Base-by-base conservation (phyloP, 805 yeast species). In the Yamadazyma olivae region DNA sequence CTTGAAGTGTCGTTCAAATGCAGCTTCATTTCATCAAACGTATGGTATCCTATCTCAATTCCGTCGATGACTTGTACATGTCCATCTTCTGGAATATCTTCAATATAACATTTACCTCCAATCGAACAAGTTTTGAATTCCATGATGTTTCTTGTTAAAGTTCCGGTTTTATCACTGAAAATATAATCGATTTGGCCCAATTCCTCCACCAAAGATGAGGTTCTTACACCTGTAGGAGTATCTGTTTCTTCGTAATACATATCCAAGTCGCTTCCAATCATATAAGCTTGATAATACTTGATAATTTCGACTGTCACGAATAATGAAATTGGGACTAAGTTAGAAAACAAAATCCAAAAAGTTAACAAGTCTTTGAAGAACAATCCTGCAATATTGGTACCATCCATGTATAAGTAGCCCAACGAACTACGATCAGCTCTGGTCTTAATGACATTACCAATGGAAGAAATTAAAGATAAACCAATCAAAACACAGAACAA, bases 101-200 rank as follows among this genome's bases (percentile, higher is more conserved):
- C 84, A 25, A 88, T 84, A 57, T 90, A 93, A 53, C 95, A 85
- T 36, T 77, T 77, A 0, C 98, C 99, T 2, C 89, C 97, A 54
- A 93, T 88, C 0, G 96, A 77, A 51, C 96, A 89, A 6, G 93
- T 79, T 56, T 86, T 89, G 64, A 87, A 93, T 60, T 89, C 98
- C 99, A 93, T 93, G 37, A 93, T 83, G 54, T 93, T 93, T 60
- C 97, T 68, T 0, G 99, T 93, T 40, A 93, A 70, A 0, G 99
- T 93, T 20, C 99, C 99, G 0, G 99, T 93, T 56, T 93, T 93
- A 60, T 93, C 99, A 58, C 96, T 86, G 64, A 93, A 93, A 16
- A 93, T 85, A 54, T 89, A 90, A 56, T 91, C 95, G 51, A 93
- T 90, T 59, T 93, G 99, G 18, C 99, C 99, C 45, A 93, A 70